phyloP scores from a whole-genome alignment of 257 asterid species.

The Plectranthus barbatus region DNA sequence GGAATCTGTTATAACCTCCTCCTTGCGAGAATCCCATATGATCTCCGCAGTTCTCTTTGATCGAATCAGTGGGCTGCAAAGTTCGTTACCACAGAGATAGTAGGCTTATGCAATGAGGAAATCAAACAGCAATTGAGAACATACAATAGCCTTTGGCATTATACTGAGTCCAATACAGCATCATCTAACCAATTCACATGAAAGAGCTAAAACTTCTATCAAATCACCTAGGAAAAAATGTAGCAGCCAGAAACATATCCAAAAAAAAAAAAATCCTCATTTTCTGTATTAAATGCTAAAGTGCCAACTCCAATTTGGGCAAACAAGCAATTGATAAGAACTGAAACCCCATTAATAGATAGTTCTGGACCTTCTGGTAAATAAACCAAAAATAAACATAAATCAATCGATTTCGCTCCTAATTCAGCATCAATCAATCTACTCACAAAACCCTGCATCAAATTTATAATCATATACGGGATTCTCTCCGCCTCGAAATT shows the following conservation, averaged over 20 bases:
- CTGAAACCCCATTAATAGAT: not conserved
- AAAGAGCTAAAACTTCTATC: not conserved
- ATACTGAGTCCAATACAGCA: not conserved
- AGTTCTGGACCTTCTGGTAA: not conserved
- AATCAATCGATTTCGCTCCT: not conserved
- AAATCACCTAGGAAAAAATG: not conserved
- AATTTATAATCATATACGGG: not conserved
- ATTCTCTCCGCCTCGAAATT: not conserved
- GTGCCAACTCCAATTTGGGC: not conserved
- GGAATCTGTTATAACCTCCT: constrained; percentile 65
- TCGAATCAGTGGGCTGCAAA: constrained; percentile 74
- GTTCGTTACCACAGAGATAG: constrained; percentile 11
- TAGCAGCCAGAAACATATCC: not conserved
- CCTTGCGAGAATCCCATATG: constrained; percentile 73
- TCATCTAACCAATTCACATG: not conserved
- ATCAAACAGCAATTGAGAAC: not conserved
- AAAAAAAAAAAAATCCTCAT: not conserved
- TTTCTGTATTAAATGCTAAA: not conserved
- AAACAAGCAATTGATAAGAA: not conserved
- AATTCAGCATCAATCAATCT: not conserved
- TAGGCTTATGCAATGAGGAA: constrained; percentile 3
- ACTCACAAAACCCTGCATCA: not conserved
- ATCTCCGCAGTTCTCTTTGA: constrained; percentile 95
- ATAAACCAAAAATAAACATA: not conserved
- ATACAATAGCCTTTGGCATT: not conserved